These are phyloP conservation scores for Candida methanosorbosa DNA, from an alignment of 805 yeast genomes.

Conservation along the genomic window DNA sequence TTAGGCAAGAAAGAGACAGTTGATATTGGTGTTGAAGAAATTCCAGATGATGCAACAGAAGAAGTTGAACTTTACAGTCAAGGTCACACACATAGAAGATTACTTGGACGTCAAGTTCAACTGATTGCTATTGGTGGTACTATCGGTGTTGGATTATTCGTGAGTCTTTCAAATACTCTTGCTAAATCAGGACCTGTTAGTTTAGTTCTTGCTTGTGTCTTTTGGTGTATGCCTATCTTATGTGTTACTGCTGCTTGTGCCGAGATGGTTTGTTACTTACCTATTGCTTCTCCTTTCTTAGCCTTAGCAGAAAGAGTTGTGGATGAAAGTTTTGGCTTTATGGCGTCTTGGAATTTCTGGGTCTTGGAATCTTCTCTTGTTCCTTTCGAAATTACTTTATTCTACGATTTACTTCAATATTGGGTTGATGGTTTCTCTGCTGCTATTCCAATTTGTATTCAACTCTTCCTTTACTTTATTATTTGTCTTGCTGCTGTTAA, in stretches of 20 bases:
- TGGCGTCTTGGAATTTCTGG: constrained; percentile 44
- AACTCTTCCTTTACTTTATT: constrained; percentile 29
- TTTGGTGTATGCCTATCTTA: constrained; percentile 35
- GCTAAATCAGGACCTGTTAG: constrained; percentile 33
- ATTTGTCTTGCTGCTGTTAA: constrained; percentile 35
- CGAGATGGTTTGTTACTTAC: constrained; percentile 37
- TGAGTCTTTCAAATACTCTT: constrained; percentile 31
- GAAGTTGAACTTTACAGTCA: constrained; percentile 3
- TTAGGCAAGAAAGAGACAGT: background rate
- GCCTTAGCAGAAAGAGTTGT: constrained; percentile 37
- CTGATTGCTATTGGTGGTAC: constrained; percentile 43
- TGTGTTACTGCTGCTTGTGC: constrained; percentile 34
- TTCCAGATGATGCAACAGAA: constrained; percentile 6
- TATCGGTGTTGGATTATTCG: constrained; percentile 38
- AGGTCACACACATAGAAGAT: constrained; percentile 21
- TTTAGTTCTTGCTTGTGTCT: constrained; percentile 28
- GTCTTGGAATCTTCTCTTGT: constrained; percentile 37
- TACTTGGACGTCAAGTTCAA: constrained; percentile 36
- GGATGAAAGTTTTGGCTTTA: constrained; percentile 35
- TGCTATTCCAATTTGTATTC: constrained; percentile 35
- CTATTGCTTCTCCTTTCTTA: constrained; percentile 40
- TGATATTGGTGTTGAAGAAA: constrained; percentile 1
- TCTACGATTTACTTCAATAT: constrained; percentile 36
- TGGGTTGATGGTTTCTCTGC: constrained; percentile 40
- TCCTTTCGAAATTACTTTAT: constrained; percentile 40